Percentiles rank a stretch among this genome's conserved stretches.
phyloP scores from a whole-genome alignment of 345 rosid genomes.

The Arabidopsis arenosa region DNA sequence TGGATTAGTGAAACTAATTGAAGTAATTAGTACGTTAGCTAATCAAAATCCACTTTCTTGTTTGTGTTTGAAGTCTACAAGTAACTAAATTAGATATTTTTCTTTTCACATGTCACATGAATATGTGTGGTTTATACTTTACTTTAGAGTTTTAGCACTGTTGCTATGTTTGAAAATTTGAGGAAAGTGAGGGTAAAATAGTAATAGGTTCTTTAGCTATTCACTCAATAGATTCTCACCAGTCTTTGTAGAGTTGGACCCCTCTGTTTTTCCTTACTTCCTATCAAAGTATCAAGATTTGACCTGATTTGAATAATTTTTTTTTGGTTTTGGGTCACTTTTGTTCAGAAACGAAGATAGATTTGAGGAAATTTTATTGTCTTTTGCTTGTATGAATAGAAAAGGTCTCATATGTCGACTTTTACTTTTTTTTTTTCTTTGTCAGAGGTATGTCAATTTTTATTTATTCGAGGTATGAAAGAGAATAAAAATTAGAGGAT shows the following conservation, averaged over 20 bases:
- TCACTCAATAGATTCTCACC: slow-evolving; percentile 22
- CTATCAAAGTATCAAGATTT: slow-evolving; percentile 31
- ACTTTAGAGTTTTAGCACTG: slow-evolving; percentile 7
- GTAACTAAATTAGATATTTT: slow-evolving; percentile 23
- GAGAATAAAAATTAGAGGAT: background rate
- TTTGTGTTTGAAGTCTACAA: slow-evolving; percentile 29
- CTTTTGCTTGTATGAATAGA: slow-evolving; percentile 40
- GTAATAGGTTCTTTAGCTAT: background rate
- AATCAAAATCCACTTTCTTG: slow-evolving; percentile 7
- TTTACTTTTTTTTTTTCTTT: slow-evolving; percentile 40
- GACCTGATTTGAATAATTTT: slow-evolving; percentile 28
- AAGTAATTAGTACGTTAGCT: slow-evolving; percentile 22
- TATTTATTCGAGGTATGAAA: slow-evolving; percentile 29
- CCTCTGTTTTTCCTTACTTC: background rate
- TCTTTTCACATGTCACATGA: background rate
- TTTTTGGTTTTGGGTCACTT: background rate
- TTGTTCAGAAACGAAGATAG: slow-evolving; percentile 15
- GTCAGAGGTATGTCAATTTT: slow-evolving; percentile 12
- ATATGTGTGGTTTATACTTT: slow-evolving; percentile 1
- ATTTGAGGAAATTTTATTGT: slow-evolving; percentile 10
- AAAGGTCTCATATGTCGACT: slow-evolving; percentile 34
- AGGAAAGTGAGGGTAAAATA: slow-evolving; percentile 1
- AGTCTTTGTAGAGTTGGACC: slow-evolving; percentile 11
- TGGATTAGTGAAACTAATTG: slow-evolving; percentile 34
- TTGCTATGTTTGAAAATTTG: slow-evolving; percentile 9